A percentile compares a stretch with the other conserved stretches of the same genome.
Evolutionary conservation across 495 filamentous ascomycete species (phyloP).

Genomic region (Aspergillus conjunctus): DNA sequence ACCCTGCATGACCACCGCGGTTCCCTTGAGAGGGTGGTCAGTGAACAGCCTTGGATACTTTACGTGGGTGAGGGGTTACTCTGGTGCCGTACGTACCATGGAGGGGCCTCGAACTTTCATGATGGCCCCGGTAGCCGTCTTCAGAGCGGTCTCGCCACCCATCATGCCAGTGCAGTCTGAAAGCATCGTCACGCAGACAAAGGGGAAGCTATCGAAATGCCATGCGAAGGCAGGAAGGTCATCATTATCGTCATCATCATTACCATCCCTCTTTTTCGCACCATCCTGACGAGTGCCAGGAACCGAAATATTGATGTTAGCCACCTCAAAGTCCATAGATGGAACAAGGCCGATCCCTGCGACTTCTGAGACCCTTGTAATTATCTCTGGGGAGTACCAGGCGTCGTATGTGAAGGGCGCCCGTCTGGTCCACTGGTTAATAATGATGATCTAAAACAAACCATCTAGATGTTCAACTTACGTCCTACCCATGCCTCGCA

Average conservation of each 20-base stretch:
- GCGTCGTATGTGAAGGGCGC: constrained; percentile 69
- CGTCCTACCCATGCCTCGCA: constrained; percentile 66
- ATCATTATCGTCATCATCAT: constrained; percentile 36
- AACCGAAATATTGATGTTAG: constrained; percentile 69
- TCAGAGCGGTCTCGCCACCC: constrained; percentile 71
- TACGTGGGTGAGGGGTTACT: neutral
- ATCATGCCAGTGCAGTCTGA: constrained; percentile 71
- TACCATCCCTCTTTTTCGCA: constrained; percentile 46
- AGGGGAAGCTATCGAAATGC: constrained; percentile 76
- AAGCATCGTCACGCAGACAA: constrained; percentile 77
- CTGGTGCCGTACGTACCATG: constrained; percentile 48
- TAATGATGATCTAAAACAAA: neutral
- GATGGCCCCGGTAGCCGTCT: constrained; percentile 59
- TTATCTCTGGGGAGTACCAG: constrained; percentile 65
- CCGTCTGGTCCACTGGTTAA: constrained; percentile 40
- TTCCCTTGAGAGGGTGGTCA: constrained; percentile 50
- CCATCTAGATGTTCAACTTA: constrained; percentile 39
- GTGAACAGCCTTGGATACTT: neutral
- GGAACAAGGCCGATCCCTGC: constrained; percentile 71
- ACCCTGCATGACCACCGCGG: constrained; percentile 69
- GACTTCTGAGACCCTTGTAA: constrained; percentile 65
- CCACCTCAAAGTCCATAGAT: constrained; percentile 70
- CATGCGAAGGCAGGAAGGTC: constrained; percentile 62
- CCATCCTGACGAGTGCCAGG: constrained; percentile 36
- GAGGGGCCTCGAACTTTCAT: constrained; percentile 69